Base-by-base conservation (phyloP, 2,329 filamentous ascomycete species). In the Magnaporthiopsis incrustans region DNA sequence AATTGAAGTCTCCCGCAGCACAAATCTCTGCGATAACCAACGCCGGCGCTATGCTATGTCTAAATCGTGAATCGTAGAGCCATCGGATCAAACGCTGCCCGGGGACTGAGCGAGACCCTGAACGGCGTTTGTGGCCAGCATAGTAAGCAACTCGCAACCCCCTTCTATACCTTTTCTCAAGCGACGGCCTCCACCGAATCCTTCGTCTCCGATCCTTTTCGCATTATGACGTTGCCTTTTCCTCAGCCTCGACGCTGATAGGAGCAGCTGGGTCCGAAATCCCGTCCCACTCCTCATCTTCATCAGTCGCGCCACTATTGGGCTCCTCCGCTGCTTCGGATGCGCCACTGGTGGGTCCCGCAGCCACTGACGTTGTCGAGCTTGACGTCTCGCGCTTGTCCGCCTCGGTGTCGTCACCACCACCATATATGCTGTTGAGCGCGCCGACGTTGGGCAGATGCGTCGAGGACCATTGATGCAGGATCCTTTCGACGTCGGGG, bases 401-500 rank as follows among this genome's bases (percentile, higher is more conserved):
- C 59, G 66, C 66, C 57, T 64, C 66, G 50, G 65, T 64, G 63
- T 68, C 65, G 33, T 66, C 65, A 38, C 70, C 67, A 27, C 63
- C 66, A 64, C 66, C 67, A 44, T 61, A 61, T 22, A 57, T 11
- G 26, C 60, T 61, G 44, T 61, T 61, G 26, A 61, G 60, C 26
- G 60, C 53, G 68, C 70, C 61, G 3, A 58, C 61, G 15, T 56
- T 33, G 15, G 57, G 57, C 22, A 50, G 22, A 14, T 63, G 62
- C 57, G 56, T 59, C 56, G 33, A 58, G 14, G 62, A 59, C 73
- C 74, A 76, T 56, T 71, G 64, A 10, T 67, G 63, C 64, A 92
- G 75, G 72, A 87, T 81, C 22, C 74, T 73, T 69, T 83, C 74
- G 0, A 98, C 81, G 73, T 92, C 84, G 0, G 91, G 90, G 0